Evolutionary conservation across 1,284 basidiomycete genomes (phyloP).

Genomic region (Trichosporon coremiiforme): DNA sequence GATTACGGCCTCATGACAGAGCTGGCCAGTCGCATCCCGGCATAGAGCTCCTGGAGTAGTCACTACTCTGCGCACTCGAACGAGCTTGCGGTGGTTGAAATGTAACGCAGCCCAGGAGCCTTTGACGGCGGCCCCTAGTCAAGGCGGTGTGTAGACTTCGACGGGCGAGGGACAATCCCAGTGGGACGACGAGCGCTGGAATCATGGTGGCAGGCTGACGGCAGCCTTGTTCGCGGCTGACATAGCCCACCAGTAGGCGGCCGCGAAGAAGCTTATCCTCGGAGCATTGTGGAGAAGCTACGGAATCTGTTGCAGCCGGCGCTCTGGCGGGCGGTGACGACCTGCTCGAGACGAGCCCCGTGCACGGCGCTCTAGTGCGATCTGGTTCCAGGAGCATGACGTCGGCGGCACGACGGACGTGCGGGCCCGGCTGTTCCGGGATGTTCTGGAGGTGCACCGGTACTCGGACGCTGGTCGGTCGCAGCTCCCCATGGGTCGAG

Average conservation of each 20-base stretch:
- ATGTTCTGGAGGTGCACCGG: background rate
- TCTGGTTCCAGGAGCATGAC: background rate
- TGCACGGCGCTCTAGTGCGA: background rate
- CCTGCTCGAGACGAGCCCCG: background rate
- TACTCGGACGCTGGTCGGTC: background rate
- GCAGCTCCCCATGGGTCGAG: background rate
- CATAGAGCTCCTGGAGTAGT: background rate
- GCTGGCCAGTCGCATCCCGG: background rate
- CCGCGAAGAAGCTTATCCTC: background rate
- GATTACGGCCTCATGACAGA: background rate
- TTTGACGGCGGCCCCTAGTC: background rate
- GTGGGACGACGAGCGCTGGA: conserved; percentile 2
- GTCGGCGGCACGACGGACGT: background rate
- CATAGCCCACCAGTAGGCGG: conserved; percentile 2
- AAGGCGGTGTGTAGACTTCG: background rate
- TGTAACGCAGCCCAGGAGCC: background rate
- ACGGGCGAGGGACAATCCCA: background rate
- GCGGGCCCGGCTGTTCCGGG: background rate
- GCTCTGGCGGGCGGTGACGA: background rate
- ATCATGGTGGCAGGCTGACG: conserved; percentile 3
- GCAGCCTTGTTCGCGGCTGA: background rate
- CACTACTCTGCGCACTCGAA: background rate
- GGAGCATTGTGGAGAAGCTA: conserved; percentile 6
- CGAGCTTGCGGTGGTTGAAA: background rate
- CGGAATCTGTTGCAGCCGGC: background rate